Percentiles rank a stretch among this genome's conserved stretches.
Evolutionary conservation across 1,139 yeast genomes (phyloP).

Genomic region (Candida pseudoviswanathii): DNA sequence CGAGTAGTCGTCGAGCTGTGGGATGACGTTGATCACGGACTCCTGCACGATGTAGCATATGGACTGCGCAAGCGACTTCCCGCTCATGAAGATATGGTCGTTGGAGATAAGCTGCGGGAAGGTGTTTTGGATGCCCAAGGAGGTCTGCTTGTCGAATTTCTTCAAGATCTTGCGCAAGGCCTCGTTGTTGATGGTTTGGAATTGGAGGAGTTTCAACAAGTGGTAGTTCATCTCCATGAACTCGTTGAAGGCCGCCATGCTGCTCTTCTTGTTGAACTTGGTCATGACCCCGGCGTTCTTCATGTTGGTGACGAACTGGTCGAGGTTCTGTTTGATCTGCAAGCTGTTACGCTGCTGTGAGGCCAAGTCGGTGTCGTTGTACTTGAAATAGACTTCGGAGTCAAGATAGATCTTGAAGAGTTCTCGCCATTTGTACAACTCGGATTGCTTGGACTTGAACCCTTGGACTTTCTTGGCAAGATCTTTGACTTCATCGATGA

Average conservation of each 20-base stretch:
- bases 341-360: constrained; percentile 43
- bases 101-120: constrained; percentile 50
- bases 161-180: constrained; percentile 71
- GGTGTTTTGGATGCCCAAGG: constrained; percentile 48
- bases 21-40: constrained; percentile 57
- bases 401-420: constrained; percentile 66
- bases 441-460: constrained; percentile 40
- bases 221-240: constrained; percentile 58
- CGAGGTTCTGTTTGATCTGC: constrained; percentile 43
- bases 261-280: constrained; percentile 51
- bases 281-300: constrained; percentile 41
- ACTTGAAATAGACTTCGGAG: constrained; percentile 64
- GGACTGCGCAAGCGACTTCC: constrained; percentile 54
- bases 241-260: constrained; percentile 47
- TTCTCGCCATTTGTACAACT: constrained; percentile 72
- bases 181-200: constrained; percentile 61
- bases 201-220: constrained; percentile 58
- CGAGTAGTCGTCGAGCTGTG: constrained; percentile 72
- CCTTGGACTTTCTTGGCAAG: constrained; percentile 33
- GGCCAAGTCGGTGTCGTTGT: constrained; percentile 45
- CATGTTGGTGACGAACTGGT: constrained; percentile 46
- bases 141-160: constrained; percentile 74
- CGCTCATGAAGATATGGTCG: constrained; percentile 48
- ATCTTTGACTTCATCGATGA: constrained; percentile 44
- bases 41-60: constrained; percentile 59